phyloP scores from a whole-genome alignment of 225 moss, liverwort and hornwort species.

The Straminergon stramineum region DNA sequence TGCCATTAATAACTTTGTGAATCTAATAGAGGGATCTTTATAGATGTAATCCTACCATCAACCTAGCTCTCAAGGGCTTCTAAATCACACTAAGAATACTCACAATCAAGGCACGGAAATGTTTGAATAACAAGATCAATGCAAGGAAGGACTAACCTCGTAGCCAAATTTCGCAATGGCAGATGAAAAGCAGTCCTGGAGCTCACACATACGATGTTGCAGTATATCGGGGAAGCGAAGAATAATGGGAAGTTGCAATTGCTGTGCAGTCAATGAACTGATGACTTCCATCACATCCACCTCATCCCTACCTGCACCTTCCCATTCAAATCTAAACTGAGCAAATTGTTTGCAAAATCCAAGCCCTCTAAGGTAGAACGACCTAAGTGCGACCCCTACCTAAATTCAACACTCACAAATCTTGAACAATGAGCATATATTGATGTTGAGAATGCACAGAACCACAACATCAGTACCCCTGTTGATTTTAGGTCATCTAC shows the following conservation, averaged over 20 bases:
- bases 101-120: neutral
- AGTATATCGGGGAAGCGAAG: slow-evolving; percentile 67
- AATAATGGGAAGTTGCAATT: slow-evolving; percentile 58
- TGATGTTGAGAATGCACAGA: neutral
- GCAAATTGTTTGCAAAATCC: neutral
- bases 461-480: neutral
- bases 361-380: neutral
- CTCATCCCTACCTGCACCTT: slow-evolving; percentile 41
- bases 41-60: neutral
- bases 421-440: neutral
- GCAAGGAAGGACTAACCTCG: slow-evolving; percentile 27
- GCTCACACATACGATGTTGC: slow-evolving; percentile 55
- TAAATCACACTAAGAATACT: neutral
- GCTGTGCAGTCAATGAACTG: slow-evolving; percentile 28
- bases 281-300: slow-evolving; percentile 62
- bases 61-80: neutral
- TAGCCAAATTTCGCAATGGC: slow-evolving; percentile 51
- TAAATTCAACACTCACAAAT: neutral
- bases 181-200: slow-evolving; percentile 55
- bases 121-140: neutral
- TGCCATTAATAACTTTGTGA: neutral
- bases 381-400: neutral
- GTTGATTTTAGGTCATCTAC: neutral
- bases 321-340: neutral
- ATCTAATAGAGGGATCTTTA: neutral